Evolutionary conservation across 768 basidiomycete species (phyloP).

Genomic region (Leccinum broughii): DNA sequence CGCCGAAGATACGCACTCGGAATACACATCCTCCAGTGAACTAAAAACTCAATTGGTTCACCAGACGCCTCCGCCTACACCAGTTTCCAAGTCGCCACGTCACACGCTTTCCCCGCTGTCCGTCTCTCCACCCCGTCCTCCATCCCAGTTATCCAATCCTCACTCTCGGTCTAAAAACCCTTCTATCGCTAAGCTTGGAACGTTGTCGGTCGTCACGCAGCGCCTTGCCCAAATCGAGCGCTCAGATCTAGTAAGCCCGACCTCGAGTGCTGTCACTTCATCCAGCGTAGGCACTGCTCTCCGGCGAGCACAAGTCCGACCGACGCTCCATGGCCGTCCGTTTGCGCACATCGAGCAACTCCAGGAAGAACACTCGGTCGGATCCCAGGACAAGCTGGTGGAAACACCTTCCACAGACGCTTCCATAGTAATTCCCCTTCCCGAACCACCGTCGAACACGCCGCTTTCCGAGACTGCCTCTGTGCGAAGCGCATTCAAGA

Average conservation of each 20-base stretch:
- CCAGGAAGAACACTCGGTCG: conserved; percentile 7
- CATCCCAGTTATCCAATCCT: conserved; percentile 28
- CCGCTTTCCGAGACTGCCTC: conserved; percentile 14
- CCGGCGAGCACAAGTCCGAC: conserved; percentile 23
- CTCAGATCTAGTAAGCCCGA: conserved; percentile 20
- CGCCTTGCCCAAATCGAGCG: conserved; percentile 62
- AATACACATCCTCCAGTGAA: conserved; percentile 30
- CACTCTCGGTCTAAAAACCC: conserved; percentile 45
- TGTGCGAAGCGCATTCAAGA: conserved; percentile 26
- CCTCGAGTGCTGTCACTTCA: conserved; percentile 21
- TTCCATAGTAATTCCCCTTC: conserved; percentile 28
- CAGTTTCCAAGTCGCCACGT: conserved; percentile 29
- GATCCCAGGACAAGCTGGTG: not conserved
- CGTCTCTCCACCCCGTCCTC: conserved; percentile 25
- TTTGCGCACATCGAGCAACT: conserved; percentile 30
- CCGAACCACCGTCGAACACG: conserved; percentile 9
- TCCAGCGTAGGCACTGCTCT: conserved; percentile 27
- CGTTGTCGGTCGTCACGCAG: conserved; percentile 63
- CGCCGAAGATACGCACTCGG: conserved; percentile 23
- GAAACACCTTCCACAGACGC: conserved; percentile 24
- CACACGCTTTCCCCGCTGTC: conserved; percentile 20
- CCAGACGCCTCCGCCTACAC: conserved; percentile 23
- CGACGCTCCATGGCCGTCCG: conserved; percentile 12
- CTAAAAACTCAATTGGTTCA: conserved; percentile 11
- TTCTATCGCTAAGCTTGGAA: conserved; percentile 61